Evolutionary conservation across 2,329 filamentous ascomycete species (phyloP).

Genomic region (Fusarium sp.): DNA sequence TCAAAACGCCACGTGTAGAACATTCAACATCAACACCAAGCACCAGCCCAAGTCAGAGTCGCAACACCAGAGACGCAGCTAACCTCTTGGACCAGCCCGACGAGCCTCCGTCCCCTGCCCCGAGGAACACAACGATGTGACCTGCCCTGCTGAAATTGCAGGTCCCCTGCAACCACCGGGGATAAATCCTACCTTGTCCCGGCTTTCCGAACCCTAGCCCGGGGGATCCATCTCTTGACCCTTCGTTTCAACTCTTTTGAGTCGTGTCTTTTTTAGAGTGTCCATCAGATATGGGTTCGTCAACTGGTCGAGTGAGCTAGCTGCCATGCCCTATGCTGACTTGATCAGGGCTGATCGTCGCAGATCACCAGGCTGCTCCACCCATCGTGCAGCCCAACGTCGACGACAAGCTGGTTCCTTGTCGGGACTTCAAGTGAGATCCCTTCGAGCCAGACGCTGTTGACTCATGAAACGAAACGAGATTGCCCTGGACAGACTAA

Average conservation of each 20-base stretch:
- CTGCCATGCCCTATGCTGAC: background rate
- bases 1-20: background rate
- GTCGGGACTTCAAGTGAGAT: background rate
- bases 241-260: background rate
- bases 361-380: conserved; percentile 2
- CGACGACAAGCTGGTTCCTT: background rate
- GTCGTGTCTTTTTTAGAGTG: background rate
- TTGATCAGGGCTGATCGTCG: background rate
- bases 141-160: conserved; percentile 9
- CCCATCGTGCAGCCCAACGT: background rate
- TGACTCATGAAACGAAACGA: conserved; percentile 5
- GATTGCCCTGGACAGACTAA: background rate
- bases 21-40: background rate
- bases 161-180: background rate
- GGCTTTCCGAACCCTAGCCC: conserved; percentile 1
- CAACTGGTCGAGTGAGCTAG: background rate
- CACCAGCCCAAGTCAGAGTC: background rate
- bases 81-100: background rate
- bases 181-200: conserved; percentile 7
- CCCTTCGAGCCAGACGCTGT: background rate
- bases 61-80: background rate
- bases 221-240: conserved; percentile 2
- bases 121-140: conserved; percentile 1
- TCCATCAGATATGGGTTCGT: background rate
- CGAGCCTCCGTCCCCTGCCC: background rate